Evolutionary conservation across 208 protist genomes (phyloP).

Genomic region (Acanthamoeba lenticulata): DNA sequence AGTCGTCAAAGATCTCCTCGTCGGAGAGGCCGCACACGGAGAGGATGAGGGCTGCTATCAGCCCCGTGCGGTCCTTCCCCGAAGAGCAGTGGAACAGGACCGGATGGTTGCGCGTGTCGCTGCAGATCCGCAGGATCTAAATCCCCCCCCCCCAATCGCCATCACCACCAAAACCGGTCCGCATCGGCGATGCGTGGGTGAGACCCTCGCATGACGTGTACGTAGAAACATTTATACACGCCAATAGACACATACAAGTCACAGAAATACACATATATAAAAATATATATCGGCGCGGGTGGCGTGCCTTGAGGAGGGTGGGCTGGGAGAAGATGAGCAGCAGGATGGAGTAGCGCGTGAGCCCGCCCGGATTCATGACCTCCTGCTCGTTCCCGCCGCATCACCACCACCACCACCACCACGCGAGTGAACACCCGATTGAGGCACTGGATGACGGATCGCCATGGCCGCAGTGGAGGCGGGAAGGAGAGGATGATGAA

Average conservation of each 20-base stretch:
- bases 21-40: background rate
- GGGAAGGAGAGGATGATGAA: too few relatives aligned
- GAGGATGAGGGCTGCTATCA: conserved; percentile 52
- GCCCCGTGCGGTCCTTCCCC: conserved; percentile 42
- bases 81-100: conserved; percentile 49
- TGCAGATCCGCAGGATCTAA: conserved; percentile 34
- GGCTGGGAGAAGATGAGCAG: conserved; percentile 37
- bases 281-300: background rate
- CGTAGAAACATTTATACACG: too few relatives aligned
- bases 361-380: conserved; percentile 19
- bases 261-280: background rate
- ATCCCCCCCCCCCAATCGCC: background rate
- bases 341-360: conserved; percentile 22
- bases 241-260: too few relatives aligned
- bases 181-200: too few relatives aligned
- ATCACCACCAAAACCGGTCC: background rate
- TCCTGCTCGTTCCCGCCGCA: too few relatives aligned
- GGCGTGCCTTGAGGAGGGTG: background rate
- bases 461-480: too few relatives aligned
- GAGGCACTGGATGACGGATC: too few relatives aligned
- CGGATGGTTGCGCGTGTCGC: conserved; percentile 31
- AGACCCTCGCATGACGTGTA: too few relatives aligned
- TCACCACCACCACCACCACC: too few relatives aligned
- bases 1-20: conserved; percentile 48
- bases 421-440: too few relatives aligned